These are phyloP conservation scores for Tetragonia tetragonoides DNA, from an alignment of 148 eudicot species.

Conservation along the genomic window DNA sequence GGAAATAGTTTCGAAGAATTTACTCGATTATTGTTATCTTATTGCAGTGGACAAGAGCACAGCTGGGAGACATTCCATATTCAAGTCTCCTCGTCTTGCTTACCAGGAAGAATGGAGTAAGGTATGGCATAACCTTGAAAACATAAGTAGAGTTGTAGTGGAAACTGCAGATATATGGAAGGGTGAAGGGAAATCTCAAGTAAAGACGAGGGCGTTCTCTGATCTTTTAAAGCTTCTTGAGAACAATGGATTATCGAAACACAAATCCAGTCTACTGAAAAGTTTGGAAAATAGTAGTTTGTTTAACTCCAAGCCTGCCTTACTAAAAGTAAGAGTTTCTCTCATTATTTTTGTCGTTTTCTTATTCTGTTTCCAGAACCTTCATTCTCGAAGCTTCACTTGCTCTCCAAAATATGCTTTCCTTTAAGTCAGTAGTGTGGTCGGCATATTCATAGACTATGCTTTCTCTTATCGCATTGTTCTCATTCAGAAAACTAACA, in stretches of 20 bases:
- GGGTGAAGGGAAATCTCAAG: conserved; percentile 57
- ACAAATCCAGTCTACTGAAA: conserved; percentile 50
- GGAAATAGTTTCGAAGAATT: background rate
- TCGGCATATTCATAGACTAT: background rate
- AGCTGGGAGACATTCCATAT: conserved; percentile 31
- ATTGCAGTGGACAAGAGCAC: conserved; percentile 36
- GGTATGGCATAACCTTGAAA: conserved; percentile 50
- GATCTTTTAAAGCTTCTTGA: conserved; percentile 71
- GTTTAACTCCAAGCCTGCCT: conserved; percentile 26
- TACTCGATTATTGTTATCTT: conserved; percentile 3
- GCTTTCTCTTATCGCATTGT: background rate
- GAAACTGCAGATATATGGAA: conserved; percentile 74
- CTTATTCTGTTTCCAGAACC: background rate
- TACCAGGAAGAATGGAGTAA: conserved; percentile 55
- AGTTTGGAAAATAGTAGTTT: conserved; percentile 29
- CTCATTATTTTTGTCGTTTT: background rate
- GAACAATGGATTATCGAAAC: conserved; percentile 68
- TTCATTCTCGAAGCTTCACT: background rate
- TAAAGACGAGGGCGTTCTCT: conserved; percentile 68
- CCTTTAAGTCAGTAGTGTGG: background rate
- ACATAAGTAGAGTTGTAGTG: conserved; percentile 47
- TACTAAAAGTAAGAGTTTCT: conserved; percentile 26
- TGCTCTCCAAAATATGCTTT: background rate
- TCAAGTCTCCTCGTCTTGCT: conserved; percentile 30
- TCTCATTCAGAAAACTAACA: background rate